Conservation (phyloP, 2,329 filamentous ascomycete genomes). For the Trichoderma atroviride region DNA sequence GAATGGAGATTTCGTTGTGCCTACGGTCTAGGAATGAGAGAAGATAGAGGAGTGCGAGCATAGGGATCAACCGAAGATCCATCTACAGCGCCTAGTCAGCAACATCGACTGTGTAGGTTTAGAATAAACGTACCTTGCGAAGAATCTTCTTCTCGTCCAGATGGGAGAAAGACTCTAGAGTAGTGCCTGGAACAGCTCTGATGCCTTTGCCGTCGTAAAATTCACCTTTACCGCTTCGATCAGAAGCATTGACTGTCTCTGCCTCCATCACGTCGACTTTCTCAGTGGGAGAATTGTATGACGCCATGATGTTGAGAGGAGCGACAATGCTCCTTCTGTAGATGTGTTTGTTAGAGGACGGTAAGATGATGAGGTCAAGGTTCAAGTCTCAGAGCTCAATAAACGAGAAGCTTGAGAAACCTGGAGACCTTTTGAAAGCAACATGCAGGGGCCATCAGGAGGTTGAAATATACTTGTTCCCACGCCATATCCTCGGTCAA, state of each 20-base stretch:
- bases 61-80: slow-evolving; percentile 57
- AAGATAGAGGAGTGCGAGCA: slow-evolving; percentile 69
- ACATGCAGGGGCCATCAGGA: not conserved
- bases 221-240: not conserved
- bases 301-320: slow-evolving; percentile 4
- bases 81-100: slow-evolving; percentile 41
- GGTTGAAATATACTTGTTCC: slow-evolving; percentile 4
- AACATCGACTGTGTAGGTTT: not conserved
- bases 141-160: slow-evolving; percentile 12
- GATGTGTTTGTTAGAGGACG: not conserved
- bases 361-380: not conserved
- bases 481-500: not conserved
- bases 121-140: slow-evolving; percentile 1
- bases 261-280: not conserved
- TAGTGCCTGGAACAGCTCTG: not conserved
- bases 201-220: not conserved
- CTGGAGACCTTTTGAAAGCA: not conserved
- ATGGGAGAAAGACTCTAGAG: slow-evolving; percentile 3
- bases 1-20: too few species aligned
- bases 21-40: slow-evolving; percentile 67
- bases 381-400: not conserved
- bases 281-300: not conserved
- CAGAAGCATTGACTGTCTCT: slow-evolving; percentile 4
- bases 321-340: not conserved
- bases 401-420: not conserved